Percentiles rank a stretch among this genome's conserved stretches.
phyloP scores from a whole-genome alignment of 202 grass and related monocot genomes.

The Miscanthus sacchariflorus region DNA sequence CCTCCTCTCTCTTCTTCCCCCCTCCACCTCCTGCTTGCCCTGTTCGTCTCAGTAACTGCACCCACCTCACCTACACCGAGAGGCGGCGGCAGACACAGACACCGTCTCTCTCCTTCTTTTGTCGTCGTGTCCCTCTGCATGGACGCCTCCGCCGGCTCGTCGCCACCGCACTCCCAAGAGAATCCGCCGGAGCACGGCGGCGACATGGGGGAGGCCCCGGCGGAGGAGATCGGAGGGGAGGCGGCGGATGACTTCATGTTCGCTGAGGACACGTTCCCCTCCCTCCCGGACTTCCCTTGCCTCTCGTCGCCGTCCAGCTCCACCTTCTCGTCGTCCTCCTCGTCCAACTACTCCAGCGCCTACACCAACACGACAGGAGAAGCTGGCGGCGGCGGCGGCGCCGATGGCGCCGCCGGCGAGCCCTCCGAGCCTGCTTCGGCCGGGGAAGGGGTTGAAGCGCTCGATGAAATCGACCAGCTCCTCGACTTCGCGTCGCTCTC shows the following conservation, averaged over 20 bases:
- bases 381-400: not conserved
- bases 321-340: conserved; percentile 58
- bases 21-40: conserved; percentile 52
- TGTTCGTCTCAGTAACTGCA: conserved; percentile 60
- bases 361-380: conserved; percentile 47
- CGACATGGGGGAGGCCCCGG: conserved; percentile 15
- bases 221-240: conserved; percentile 51
- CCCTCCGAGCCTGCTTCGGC: not conserved
- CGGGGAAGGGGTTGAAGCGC: conserved; percentile 46
- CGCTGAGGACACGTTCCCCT: conserved; percentile 72
- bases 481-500: conserved; percentile 69
- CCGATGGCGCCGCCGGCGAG: not conserved
- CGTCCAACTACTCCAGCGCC: conserved; percentile 68
- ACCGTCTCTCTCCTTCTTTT: not conserved
- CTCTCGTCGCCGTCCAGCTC: conserved; percentile 67
- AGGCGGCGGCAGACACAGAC: conserved; percentile 6
- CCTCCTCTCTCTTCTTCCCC: conserved; percentile 27
- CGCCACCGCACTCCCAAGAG: conserved; percentile 49
- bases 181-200: conserved; percentile 37
- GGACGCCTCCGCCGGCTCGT: conserved; percentile 48
- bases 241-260: conserved; percentile 76
- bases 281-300: conserved; percentile 76
- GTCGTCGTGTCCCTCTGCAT: conserved; percentile 31
- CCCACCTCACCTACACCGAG: conserved; percentile 52
- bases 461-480: conserved; percentile 59